Evolutionary conservation across 2,329 filamentous ascomycete species (phyloP), one percentile per base, ranked within the genome.

Genomic region (Colletotrichum cordylinicola): DNA sequence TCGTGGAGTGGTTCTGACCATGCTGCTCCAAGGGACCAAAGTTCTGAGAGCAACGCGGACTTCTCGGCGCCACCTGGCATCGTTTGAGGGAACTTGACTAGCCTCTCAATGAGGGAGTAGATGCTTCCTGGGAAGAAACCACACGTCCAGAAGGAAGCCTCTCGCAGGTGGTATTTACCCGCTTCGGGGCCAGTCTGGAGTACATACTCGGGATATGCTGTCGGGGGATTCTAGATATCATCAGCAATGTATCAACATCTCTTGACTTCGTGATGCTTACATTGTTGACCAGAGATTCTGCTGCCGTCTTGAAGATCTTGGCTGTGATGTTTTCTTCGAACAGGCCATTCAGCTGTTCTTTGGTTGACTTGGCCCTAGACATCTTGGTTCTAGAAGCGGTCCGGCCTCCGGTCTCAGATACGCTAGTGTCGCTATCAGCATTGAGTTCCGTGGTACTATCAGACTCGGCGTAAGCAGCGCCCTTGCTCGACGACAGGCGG

Each of bases 41-140:
- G 80, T 8, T 79, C 76, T 7, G 78, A 67, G 10, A 78, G 77
- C 21, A 81, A n/a, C 4, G 66, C 52, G 8, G 77, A 71, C 6
- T 78, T 71, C 3, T 75, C 21, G 1, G 60, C 67, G 1, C 67
- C 77, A 0, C 60, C 58, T 2, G 77, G 76, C 24, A 80, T 70
- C 13, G 77, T 75, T 5, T 80, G 76, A 0, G 84, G 84, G 24
- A 80, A 84, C 67, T 81, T 82, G 64, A 81, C 71, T 2, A 81
- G 76, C 0, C 84, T 80, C 68, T 86, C 84, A 0, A 84, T 76
- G 2, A 86, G 18, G 8, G 80, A 79, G 74, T 84, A 85, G 4
- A 86, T 79, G 37, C 77, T 81, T 2, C 84, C 84, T 0, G 84
- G 84, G 67, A 86, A 86, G 80, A 86, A 86, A 18, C 84, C 84